Evolutionary conservation across 495 filamentous ascomycete species (phyloP), one percentile per base, ranked within the genome.

Genomic region (Pseudomonodictys pantanalensis): DNA sequence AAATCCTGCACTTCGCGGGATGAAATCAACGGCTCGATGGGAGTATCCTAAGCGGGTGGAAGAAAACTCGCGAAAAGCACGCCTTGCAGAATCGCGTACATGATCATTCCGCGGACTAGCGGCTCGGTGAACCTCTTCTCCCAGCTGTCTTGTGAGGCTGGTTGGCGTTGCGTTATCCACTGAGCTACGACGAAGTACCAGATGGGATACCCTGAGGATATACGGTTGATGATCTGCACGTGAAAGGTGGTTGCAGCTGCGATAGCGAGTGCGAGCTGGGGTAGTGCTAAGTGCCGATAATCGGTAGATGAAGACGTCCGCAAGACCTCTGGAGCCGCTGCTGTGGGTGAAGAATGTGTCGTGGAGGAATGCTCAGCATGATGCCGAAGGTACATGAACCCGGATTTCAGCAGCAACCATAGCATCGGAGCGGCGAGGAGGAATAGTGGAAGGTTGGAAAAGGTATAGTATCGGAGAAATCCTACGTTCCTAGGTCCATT

Each of bases 161-260:
- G 18, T 20, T 8, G 38, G 6, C 30, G 64, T 53, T 51, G n/a
- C n/a, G 62, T 65, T 22, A 69, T 24, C n/a, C 74, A 73, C 41
- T 67, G 68, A 28, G 72, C 80, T 24, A 78, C 85, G 35, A 92
- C 43, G 83, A 88, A 88, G 69, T 96, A 91, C 90, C 90, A 95
- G 24, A 97, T 66, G 26, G 90, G 87, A 72, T 91, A 97, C 0
- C 87, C 91, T 0, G 92, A 96, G 2, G 89, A 86, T 15, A 98
- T 83, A 28, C 93, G 80, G 33, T 86, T 93, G 60, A 97, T 86
- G 56, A 97, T 95, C 72, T 98, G 93, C 11, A 96, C 87, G 62
- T 98, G 93, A 62, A 92, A 95, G 45, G 72, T 88, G 8, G 85
- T 87, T 24, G 92, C 65, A 7, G 90, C 88, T 63, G 92, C 71